These are phyloP conservation scores for Exophiala aquamarina DNA, from an alignment of 2,329 filamentous ascomycete species.

Conservation along the genomic window DNA sequence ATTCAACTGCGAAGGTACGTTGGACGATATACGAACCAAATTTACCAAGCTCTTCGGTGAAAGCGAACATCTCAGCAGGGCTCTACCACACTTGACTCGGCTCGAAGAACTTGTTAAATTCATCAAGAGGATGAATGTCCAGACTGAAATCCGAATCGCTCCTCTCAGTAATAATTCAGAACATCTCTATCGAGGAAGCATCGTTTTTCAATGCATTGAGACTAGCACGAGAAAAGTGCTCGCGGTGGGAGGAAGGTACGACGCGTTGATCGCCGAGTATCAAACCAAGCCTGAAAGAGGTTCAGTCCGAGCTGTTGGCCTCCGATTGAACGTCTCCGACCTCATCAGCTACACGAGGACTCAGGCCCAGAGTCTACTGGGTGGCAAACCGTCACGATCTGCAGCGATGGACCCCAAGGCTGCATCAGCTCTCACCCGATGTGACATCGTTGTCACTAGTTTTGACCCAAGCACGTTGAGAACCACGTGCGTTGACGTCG, in stretches of 20 bases:
- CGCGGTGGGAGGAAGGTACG: conserved; percentile 90
- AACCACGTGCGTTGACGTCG: conserved; percentile 71
- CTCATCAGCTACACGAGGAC: conserved; percentile 20
- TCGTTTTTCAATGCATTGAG: conserved; percentile 90
- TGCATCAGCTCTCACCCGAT: conserved; percentile 40
- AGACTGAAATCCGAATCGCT: conserved; percentile 77
- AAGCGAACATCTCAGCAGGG: conserved; percentile 52
- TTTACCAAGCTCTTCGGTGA: conserved; percentile 50
- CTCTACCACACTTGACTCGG: conserved; percentile 66
- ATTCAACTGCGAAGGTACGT: conserved; percentile 78
- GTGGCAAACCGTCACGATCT: conserved; percentile 3
- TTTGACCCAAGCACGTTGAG: conserved; percentile 77
- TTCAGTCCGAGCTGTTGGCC: conserved; percentile 83
- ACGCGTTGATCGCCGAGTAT: conserved; percentile 82
- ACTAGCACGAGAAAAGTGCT: conserved; percentile 75
- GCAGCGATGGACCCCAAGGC: background rate
- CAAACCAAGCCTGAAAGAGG: conserved; percentile 63
- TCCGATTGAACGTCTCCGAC: conserved; percentile 49
- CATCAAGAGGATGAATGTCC: conserved; percentile 71
- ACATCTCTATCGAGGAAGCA: conserved; percentile 80
- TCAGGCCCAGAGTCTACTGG: conserved; percentile 13
- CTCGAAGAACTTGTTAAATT: conserved; percentile 77
- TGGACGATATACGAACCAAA: conserved; percentile 23
- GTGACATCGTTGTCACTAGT: conserved; percentile 85
- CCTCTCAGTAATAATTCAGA: conserved; percentile 88